These are phyloP conservation scores for Nephromyces sp. DNA, from an alignment of 169 alveolate species.

Conservation along the genomic window DNA sequence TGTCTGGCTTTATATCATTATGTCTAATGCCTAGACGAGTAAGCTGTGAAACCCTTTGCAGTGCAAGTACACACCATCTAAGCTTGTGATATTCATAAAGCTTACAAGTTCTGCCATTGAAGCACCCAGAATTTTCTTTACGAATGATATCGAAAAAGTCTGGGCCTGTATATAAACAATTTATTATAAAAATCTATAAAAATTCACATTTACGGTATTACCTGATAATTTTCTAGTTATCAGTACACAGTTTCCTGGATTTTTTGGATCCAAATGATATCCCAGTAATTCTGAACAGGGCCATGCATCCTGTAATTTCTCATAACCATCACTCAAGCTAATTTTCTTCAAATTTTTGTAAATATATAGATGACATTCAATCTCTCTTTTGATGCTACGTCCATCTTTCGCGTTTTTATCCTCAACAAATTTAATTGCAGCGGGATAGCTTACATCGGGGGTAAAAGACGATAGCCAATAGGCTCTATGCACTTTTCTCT, in stretches of 20 bases:
- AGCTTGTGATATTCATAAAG: slow-evolving; percentile 67
- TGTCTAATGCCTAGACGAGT: slow-evolving; percentile 64
- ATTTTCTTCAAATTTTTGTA: slow-evolving; percentile 51
- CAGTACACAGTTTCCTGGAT: slow-evolving; percentile 60
- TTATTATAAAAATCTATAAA: too few species aligned
- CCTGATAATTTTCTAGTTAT: slow-evolving; percentile 58
- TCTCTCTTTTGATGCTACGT: slow-evolving; percentile 67
- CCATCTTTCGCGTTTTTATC: slow-evolving; percentile 68
- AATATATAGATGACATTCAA: slow-evolving; percentile 68
- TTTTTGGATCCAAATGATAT: slow-evolving; percentile 60
- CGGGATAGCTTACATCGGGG: slow-evolving; percentile 53
- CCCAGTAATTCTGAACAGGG: slow-evolving; percentile 70
- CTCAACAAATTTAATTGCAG: slow-evolving; percentile 67
- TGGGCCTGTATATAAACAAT: slow-evolving; percentile 50
- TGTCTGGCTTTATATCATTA: slow-evolving; percentile 71
- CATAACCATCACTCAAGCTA: slow-evolving; percentile 29
- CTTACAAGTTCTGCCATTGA: slow-evolving; percentile 47
- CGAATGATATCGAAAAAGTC: slow-evolving; percentile 67
- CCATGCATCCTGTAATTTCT: slow-evolving; percentile 62
- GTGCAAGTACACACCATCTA: slow-evolving; percentile 69
- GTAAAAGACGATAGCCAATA: slow-evolving; percentile 53
- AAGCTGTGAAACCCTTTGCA: slow-evolving; percentile 63
- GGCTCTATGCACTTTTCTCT: slow-evolving; percentile 63
- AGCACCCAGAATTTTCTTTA: slow-evolving; percentile 51
- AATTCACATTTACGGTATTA: too few species aligned